Evolutionary conservation across 805 yeast genomes (phyloP).

Genomic region (Candida xiaguanensis): DNA sequence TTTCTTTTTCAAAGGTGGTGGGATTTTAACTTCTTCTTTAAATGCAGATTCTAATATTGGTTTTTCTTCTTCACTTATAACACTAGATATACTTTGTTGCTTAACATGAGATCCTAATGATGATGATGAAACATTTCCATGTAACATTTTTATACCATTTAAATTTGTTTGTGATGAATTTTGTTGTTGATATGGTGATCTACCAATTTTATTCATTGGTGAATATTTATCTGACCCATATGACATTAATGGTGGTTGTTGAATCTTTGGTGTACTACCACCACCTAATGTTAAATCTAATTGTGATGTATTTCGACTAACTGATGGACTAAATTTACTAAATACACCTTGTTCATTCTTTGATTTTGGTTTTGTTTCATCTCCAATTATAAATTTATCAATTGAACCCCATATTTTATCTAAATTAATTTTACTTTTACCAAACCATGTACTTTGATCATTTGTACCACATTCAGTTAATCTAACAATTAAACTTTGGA

Average conservation of each 20-base stretch:
- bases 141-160: background rate
- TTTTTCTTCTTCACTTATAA: constrained; percentile 11
- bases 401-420: constrained; percentile 87
- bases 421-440: constrained; percentile 58
- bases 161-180: constrained; percentile 5
- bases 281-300: constrained; percentile 23
- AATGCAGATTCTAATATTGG: constrained; percentile 8
- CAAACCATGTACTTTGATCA: constrained; percentile 67
- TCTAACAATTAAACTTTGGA: constrained; percentile 41
- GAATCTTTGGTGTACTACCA: constrained; percentile 4
- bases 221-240: constrained; percentile 7
- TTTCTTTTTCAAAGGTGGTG: constrained; percentile 3
- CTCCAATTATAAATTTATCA: constrained; percentile 91
- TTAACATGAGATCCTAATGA: constrained; percentile 19
- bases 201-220: constrained; percentile 5
- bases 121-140: constrained; percentile 13
- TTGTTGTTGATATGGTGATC: constrained; percentile 3
- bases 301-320: constrained; percentile 53
- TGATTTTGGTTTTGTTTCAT: constrained; percentile 46
- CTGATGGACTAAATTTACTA: constrained; percentile 65
- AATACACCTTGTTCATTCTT: constrained; percentile 46
- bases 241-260: constrained; percentile 3
- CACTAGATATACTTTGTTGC: constrained; percentile 20
- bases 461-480: constrained; percentile 39
- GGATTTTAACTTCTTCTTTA: constrained; percentile 4